Conservation (phyloP, 2,329 filamentous ascomycete species). For the Amesomyces nigricolor region DNA sequence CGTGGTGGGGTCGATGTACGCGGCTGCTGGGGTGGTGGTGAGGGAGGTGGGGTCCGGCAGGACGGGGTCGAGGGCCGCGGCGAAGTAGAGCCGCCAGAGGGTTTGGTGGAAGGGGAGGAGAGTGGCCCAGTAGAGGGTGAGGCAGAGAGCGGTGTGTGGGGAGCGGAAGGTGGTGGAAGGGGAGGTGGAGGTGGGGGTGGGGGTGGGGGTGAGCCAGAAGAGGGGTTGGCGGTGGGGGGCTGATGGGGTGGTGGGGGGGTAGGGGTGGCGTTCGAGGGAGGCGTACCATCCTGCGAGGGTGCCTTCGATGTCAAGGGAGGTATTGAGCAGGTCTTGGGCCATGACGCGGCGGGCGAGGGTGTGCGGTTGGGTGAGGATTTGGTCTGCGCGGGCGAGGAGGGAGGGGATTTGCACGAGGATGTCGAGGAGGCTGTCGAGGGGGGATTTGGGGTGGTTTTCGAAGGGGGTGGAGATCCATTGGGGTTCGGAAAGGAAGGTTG, state of each 20-base stretch:
- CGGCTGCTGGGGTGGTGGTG: conserved; percentile 15
- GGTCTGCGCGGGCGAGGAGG: conserved; percentile 43
- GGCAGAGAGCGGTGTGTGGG: conserved; percentile 39
- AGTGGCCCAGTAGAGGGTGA: conserved; percentile 51
- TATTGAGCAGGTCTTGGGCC: conserved; percentile 44
- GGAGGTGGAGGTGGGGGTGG: neutral
- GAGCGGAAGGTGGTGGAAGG: conserved; percentile 42
- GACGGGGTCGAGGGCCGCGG: conserved; percentile 40
- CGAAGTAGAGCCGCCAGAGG: conserved; percentile 40
- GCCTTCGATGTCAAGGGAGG: conserved; percentile 43
- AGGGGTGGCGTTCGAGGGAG: conserved; percentile 24
- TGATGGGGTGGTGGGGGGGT: conserved; percentile 25
- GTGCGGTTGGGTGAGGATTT: conserved; percentile 35
- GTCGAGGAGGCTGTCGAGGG: conserved; percentile 49
- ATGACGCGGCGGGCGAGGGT: conserved; percentile 39
- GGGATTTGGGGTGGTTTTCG: conserved; percentile 45
- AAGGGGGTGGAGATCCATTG: conserved; percentile 51
- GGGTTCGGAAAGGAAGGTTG: conserved; percentile 45
- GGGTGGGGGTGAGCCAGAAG: conserved; percentile 28
- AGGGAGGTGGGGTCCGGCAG: neutral
- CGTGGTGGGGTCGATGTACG: conserved; percentile 17
- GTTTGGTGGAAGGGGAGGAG: conserved; percentile 46
- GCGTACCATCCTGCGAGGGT: conserved; percentile 46
- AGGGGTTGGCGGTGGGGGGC: conserved; percentile 27
- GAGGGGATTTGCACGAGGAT: conserved; percentile 43